These are phyloP conservation scores for Colletotrichum scovillei DNA, from an alignment of 2,329 filamentous ascomycete species.

Conservation along the genomic window DNA sequence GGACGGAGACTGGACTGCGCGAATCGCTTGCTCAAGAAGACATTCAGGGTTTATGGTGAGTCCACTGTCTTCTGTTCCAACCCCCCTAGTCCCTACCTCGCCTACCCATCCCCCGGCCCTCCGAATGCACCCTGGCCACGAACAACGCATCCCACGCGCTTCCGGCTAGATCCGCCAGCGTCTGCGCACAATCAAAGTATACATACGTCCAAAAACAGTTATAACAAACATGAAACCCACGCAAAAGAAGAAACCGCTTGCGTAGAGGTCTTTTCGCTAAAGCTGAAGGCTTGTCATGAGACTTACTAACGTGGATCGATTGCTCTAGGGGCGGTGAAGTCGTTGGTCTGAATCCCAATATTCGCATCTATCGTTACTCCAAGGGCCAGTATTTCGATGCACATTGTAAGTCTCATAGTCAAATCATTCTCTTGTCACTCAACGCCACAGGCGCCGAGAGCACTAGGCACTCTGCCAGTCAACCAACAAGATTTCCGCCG, in stretches of 20 bases:
- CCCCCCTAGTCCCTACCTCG: too few relatives aligned
- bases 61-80: conserved; percentile 27
- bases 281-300: not conserved
- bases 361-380: conserved; percentile 88
- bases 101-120: not conserved
- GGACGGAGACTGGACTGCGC: conserved; percentile 80
- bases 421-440: conserved; percentile 27
- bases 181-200: not conserved
- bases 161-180: conserved; percentile 25
- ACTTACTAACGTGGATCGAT: conserved; percentile 11
- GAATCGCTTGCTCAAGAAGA: conserved; percentile 63
- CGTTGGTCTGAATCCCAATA: conserved; percentile 88
- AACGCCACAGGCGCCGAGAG: conserved; percentile 18
- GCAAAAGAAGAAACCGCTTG: conserved; percentile 13
- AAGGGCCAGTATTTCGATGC: conserved; percentile 92
- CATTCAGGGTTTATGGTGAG: conserved; percentile 57
- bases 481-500: not conserved
- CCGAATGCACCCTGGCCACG: conserved; percentile 6
- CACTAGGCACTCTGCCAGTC: not conserved
- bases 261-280: not conserved
- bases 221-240: conserved; percentile 16
- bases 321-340: conserved; percentile 81
- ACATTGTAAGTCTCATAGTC: conserved; percentile 74
- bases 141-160: conserved; percentile 17
- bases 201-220: not conserved